Evolutionary conservation across 805 yeast species (phyloP).

Genomic region (Kluyveromyces siamensis): DNA sequence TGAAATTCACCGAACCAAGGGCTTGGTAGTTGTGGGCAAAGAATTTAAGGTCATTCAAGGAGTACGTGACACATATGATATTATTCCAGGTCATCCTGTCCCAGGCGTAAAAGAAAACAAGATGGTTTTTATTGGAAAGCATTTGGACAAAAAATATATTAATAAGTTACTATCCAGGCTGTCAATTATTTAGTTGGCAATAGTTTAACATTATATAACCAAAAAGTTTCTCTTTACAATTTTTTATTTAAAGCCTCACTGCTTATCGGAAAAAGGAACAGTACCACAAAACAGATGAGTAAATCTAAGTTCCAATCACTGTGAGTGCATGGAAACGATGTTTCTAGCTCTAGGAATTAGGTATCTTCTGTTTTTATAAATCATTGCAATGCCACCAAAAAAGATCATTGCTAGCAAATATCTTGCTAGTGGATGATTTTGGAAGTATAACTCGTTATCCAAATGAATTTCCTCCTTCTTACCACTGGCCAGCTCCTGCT

Average conservation of each 20-base stretch:
- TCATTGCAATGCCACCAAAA: conserved; percentile 5
- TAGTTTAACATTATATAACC: not conserved
- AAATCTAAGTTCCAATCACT: not conserved
- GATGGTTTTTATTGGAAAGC: conserved; percentile 70
- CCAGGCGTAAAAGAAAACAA: conserved; percentile 39
- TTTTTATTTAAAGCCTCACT: not conserved
- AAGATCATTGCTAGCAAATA: not conserved
- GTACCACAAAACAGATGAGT: not conserved
- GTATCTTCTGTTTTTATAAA: conserved; percentile 12
- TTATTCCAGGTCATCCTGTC: conserved; percentile 36
- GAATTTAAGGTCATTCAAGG: conserved; percentile 70
- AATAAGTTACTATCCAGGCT: conserved; percentile 10
- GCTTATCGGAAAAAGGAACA: not conserved
- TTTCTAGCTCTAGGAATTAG: conserved; percentile 11
- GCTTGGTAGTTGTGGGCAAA: conserved; percentile 43
- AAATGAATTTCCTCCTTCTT: conserved; percentile 11
- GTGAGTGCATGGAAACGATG: conserved; percentile 18
- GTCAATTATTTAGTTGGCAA: conserved; percentile 5
- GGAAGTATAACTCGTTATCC: conserved; percentile 10
- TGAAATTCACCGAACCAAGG: conserved; percentile 81
- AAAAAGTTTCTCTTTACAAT: not conserved
- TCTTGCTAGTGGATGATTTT: conserved; percentile 13
- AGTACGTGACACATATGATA: conserved; percentile 86
- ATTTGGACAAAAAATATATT: conserved; percentile 34
- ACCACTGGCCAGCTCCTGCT: conserved; percentile 1